Evolutionary conservation across 2,329 filamentous ascomycete species (phyloP), one percentile per base, ranked within the genome.

Genomic region (Sphaceloma murrayae): DNA sequence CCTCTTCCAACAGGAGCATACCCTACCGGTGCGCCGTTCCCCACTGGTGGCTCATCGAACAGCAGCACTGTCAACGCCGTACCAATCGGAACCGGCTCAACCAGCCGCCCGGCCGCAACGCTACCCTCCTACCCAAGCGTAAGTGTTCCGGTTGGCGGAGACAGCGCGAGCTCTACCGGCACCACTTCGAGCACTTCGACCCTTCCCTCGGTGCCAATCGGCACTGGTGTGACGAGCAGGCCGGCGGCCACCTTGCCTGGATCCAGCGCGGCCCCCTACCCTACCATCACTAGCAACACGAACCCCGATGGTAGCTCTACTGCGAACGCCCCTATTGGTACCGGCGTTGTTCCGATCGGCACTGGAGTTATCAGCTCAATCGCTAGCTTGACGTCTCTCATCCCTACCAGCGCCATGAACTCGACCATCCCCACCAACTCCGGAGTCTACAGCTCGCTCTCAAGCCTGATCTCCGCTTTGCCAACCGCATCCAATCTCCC

Each of bases 371-470:
- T 39, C 33, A 26, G 18, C 32, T 22, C 22, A 26, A 31, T 40
- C 26, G 33, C 43, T 10, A 24, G 38, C 31, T 26, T 43, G 16
- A 46, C 46, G 4, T 42, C 44, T 4, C 46, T 47, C 33, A 48
- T 45, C 18, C 38, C 31, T 18, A 51, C 45, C 31, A 33, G 43
- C 13, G 43, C 38, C 31, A n/a, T 49, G 21, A 49, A 45, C 39
- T 38, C 34, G 14, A 46, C 16, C 34, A 29, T 31, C 32, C 34
- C 24, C n/a, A 30, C 17, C 49, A 31, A 14, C 27, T 26, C 46
- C 30, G 26, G 45, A 27, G 16, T 34, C 33, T 16, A 34, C 32
- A 29, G 29, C 47, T 30, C 36, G 24, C 22, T 47, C 32, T 21
- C 49, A 21, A 30, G 42, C 13, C 24, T 43, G 34, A 30, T 47